These are phyloP conservation scores for Lophium mytilinum DNA, from an alignment of 495 filamentous ascomycete genomes.

Conservation along the genomic window DNA sequence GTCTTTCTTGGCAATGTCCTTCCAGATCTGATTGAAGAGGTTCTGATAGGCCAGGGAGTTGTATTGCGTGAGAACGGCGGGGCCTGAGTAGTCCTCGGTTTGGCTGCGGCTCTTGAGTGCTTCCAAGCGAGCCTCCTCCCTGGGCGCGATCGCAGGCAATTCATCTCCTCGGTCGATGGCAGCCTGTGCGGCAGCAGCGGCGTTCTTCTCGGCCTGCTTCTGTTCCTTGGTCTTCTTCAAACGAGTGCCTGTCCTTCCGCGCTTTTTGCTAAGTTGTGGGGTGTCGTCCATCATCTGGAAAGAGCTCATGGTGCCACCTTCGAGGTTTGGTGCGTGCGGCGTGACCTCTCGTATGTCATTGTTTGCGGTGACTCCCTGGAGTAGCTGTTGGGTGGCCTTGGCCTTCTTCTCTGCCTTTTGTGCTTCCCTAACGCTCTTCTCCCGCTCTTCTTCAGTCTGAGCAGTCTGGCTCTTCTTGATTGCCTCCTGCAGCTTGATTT, in stretches of 20 bases:
- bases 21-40: slow-evolving; percentile 97
- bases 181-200: slow-evolving; percentile 79
- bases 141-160: slow-evolving; percentile 51
- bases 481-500: slow-evolving; percentile 77
- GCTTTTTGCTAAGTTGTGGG: slow-evolving; percentile 40
- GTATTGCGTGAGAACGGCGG: slow-evolving; percentile 45
- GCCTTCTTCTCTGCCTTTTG: slow-evolving; percentile 83
- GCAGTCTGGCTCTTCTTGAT: slow-evolving; percentile 64
- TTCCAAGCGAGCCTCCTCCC: slow-evolving; percentile 54
- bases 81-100: slow-evolving; percentile 44
- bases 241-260: slow-evolving; percentile 36
- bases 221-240: slow-evolving; percentile 81
- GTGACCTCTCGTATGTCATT: slow-evolving; percentile 71
- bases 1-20: slow-evolving; percentile 87
- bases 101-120: slow-evolving; percentile 49
- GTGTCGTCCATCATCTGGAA: slow-evolving; percentile 62
- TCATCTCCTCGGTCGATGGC: slow-evolving; percentile 79
- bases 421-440: slow-evolving; percentile 69
- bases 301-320: slow-evolving; percentile 79
- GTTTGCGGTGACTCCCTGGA: slow-evolving; percentile 75
- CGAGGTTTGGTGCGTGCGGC: slow-evolving; percentile 69
- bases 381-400: slow-evolving; percentile 67
- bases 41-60: slow-evolving; percentile 90
- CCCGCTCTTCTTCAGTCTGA: slow-evolving; percentile 68
- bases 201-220: slow-evolving; percentile 91